Conservation (phyloP, 208 protist species). For the Leishmania mexicana region DNA sequence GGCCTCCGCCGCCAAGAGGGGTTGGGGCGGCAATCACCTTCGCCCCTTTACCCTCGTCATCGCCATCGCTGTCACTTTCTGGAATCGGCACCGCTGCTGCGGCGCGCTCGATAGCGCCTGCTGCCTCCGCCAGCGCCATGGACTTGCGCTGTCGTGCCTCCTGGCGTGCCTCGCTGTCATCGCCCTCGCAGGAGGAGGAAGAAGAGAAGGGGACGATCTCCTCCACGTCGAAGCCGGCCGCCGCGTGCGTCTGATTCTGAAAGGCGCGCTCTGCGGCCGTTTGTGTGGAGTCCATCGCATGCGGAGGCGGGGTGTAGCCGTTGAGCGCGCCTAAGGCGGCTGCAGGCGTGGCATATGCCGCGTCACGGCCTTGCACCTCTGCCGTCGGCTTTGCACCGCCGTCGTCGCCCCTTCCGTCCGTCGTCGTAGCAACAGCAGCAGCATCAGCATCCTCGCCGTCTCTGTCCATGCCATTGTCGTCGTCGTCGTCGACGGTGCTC, state of each 20-base stretch:
- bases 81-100: conserved; percentile 30
- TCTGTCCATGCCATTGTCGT: neutral
- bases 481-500: neutral
- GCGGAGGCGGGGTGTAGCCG: neutral
- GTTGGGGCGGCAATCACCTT: neutral
- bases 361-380: neutral
- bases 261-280: conserved; percentile 19
- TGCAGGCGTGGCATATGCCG: neutral
- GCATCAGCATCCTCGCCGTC: conserved; percentile 8
- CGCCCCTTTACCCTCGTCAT: conserved; percentile 1
- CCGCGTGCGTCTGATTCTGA: conserved; percentile 30
- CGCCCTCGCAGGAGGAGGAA: conserved; percentile 20
- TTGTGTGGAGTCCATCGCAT: conserved; percentile 14
- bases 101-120: conserved; percentile 7
- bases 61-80: conserved; percentile 15
- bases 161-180: neutral
- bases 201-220: conserved; percentile 27
- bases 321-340: neutral
- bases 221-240: conserved; percentile 39
- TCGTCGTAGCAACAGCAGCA: neutral
- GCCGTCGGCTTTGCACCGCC: neutral
- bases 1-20: neutral
- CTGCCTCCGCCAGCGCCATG: conserved; percentile 16
- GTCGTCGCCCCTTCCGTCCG: neutral
- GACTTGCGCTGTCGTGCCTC: conserved; percentile 17